These are phyloP conservation scores for Fusarium sp. DNA, from an alignment of 2,329 filamentous ascomycete genomes.

Conservation along the genomic window DNA sequence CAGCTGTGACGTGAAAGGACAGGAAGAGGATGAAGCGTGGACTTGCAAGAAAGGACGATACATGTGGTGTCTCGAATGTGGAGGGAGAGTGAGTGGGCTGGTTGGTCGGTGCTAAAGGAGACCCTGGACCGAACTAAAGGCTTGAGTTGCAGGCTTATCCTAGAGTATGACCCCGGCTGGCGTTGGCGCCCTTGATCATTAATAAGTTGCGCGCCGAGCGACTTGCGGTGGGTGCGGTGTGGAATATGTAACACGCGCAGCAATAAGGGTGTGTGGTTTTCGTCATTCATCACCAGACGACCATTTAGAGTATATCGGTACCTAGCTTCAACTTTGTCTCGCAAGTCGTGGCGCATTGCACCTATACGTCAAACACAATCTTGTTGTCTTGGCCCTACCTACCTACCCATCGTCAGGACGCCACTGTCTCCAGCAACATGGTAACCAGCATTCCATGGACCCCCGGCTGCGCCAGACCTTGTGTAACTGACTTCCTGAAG, in stretches of 20 bases:
- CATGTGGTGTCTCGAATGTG: conserved; percentile 50
- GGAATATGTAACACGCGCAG: conserved; percentile 30
- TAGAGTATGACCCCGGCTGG: conserved; percentile 24
- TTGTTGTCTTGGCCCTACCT: conserved; percentile 12
- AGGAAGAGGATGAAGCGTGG: conserved; percentile 41
- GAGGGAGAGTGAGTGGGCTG: conserved; percentile 40
- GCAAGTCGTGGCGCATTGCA: conserved; percentile 3
- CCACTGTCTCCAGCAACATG: conserved; percentile 16
- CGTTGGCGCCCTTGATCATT: conserved; percentile 35
- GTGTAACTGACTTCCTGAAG: conserved; percentile 15
- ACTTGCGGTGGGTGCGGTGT: conserved; percentile 46
- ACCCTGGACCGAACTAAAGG: conserved; percentile 36
- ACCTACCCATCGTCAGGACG: conserved; percentile 2
- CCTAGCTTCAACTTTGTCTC: conserved; percentile 20
- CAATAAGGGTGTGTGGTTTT: conserved; percentile 10
- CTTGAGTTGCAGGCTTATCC: conserved; percentile 36
- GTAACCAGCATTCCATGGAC: conserved; percentile 33
- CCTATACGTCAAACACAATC: conserved; percentile 1
- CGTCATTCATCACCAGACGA: background rate
- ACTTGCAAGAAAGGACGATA: conserved; percentile 44
- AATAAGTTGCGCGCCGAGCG: conserved; percentile 24
- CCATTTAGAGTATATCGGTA: background rate
- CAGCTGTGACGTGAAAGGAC: conserved; percentile 37
- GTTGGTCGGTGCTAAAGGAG: conserved; percentile 41
- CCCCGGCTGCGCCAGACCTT: conserved; percentile 5